Conservation (phyloP, 2,329 filamentous ascomycete genomes). For the Talaromyces sp. region DNA sequence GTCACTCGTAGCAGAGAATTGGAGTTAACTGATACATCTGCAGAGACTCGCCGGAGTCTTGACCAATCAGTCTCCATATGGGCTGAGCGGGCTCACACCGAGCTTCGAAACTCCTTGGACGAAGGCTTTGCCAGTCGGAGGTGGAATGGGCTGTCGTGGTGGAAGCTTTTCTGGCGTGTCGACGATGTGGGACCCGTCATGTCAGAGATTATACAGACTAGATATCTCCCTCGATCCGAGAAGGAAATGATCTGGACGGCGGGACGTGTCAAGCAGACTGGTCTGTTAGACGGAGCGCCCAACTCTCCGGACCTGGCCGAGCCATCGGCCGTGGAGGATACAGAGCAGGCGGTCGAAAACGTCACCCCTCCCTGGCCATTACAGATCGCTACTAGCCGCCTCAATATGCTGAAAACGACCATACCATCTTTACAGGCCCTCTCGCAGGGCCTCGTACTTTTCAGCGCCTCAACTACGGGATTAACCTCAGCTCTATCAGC, state of each 20-base stretch:
- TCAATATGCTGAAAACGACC: constrained; percentile 60
- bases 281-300: constrained; percentile 39
- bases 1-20: constrained; percentile 26
- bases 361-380: constrained; percentile 58
- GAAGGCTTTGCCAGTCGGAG: constrained; percentile 67
- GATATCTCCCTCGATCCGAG: constrained; percentile 74
- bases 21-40: constrained; percentile 33
- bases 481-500: constrained; percentile 54
- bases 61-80: constrained; percentile 60
- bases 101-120: constrained; percentile 75
- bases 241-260: constrained; percentile 76
- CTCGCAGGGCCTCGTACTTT: constrained; percentile 68
- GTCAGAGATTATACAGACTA: constrained; percentile 67
- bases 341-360: constrained; percentile 18
- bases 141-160: constrained; percentile 83
- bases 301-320: constrained; percentile 8
- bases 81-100: constrained; percentile 74
- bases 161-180: constrained; percentile 91
- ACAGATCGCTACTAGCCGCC: constrained; percentile 67
- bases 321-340: constrained; percentile 5
- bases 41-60: constrained; percentile 48
- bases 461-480: constrained; percentile 68
- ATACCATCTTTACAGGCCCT: constrained; percentile 67
- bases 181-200: constrained; percentile 85
- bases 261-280: constrained; percentile 66